These are phyloP conservation scores for Asterella californica DNA, from an alignment of 225 moss, liverwort and hornwort species.

Conservation along the genomic window DNA sequence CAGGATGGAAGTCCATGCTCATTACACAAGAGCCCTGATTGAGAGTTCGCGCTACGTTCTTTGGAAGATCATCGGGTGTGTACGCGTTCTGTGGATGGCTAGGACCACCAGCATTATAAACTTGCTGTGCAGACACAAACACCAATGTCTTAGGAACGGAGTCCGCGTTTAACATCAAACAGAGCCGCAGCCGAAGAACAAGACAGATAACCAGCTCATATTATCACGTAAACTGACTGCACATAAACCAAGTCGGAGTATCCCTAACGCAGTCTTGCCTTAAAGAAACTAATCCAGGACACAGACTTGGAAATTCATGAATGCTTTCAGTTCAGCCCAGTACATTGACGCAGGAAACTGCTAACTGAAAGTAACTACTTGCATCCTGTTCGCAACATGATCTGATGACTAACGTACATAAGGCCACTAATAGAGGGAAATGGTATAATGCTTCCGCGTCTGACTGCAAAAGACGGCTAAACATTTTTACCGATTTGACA, in stretches of 20 bases:
- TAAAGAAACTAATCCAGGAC: background rate
- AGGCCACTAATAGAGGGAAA: too few species aligned
- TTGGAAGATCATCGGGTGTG: conserved; percentile 84
- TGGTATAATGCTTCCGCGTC: too few species aligned
- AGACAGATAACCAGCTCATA: background rate
- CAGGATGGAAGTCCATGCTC: conserved; percentile 99
- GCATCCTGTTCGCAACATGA: too few species aligned
- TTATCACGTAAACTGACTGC: background rate
- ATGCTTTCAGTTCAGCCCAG: background rate
- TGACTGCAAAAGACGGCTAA: background rate
- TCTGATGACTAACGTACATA: too few species aligned
- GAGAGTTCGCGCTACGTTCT: conserved; percentile 71
- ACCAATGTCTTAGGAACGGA: background rate
- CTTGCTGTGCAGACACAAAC: conserved; percentile 28
- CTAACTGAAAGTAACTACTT: background rate
- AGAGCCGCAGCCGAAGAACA: background rate
- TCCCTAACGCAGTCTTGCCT: background rate
- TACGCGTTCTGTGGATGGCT: conserved; percentile 71
- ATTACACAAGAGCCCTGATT: conserved; percentile 98
- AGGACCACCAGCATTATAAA: conserved; percentile 62
- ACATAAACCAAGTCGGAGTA: background rate
- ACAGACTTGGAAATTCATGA: background rate
- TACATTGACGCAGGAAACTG: background rate
- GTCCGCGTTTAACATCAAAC: too few species aligned
- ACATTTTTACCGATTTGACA: conserved; percentile 71